Evolutionary conservation across 257 asterid species (phyloP).

Genomic region (Solanum clarkiae): DNA sequence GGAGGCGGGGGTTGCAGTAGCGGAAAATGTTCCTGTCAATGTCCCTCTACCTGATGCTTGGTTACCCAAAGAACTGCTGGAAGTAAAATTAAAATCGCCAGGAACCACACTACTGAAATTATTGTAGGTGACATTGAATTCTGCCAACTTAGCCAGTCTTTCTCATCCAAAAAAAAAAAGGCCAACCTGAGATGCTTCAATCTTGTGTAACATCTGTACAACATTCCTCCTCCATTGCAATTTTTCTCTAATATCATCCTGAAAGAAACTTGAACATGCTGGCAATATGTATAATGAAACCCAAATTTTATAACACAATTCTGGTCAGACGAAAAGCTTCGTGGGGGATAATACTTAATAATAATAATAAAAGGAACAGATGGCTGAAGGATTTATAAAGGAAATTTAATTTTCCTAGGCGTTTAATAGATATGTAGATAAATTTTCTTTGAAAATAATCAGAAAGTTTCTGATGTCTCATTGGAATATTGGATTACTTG

Average conservation of each 20-base stretch:
- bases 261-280: neutral
- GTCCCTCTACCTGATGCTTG: conserved; percentile 46
- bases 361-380: neutral
- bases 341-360: neutral
- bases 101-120: conserved; percentile 42
- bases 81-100: conserved; percentile 8
- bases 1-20: conserved; percentile 7
- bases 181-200: neutral
- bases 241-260: neutral
- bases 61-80: conserved; percentile 32
- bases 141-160: conserved; percentile 32
- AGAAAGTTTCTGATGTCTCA: neutral
- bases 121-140: conserved; percentile 51
- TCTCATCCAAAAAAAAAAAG: conserved; percentile 12
- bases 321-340: neutral
- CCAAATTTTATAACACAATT: neutral
- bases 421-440: neutral
- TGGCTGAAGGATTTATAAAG: neutral
- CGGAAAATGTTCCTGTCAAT: conserved; percentile 22
- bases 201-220: neutral
- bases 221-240: neutral
- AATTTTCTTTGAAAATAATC: neutral
- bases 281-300: neutral
- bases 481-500: neutral
- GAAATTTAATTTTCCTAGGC: neutral